phyloP scores from a whole-genome alignment of 495 filamentous ascomycete species.

The Hyaloscypha finlandica region DNA sequence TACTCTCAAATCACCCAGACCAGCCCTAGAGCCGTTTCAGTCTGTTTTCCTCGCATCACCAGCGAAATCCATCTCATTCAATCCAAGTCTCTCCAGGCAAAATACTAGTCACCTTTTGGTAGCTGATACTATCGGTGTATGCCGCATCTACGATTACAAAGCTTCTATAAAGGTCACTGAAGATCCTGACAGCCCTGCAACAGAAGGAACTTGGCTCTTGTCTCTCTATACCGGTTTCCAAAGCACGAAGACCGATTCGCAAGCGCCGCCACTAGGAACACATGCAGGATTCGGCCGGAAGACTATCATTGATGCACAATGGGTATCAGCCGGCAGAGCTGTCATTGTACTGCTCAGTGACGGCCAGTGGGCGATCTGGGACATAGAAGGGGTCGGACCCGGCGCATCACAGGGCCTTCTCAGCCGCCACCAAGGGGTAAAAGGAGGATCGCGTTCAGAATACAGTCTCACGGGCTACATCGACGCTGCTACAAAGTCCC shows the following conservation, averaged over 20 bases:
- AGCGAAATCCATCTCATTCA: conserved; percentile 70
- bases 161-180: conserved; percentile 15
- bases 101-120: conserved; percentile 66
- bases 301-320: conserved; percentile 75
- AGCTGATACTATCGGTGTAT: conserved; percentile 64
- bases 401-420: conserved; percentile 53
- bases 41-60: conserved; percentile 65
- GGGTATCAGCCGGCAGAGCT: conserved; percentile 78
- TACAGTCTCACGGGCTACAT: conserved; percentile 74
- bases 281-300: conserved; percentile 58
- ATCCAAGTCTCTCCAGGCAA: conserved; percentile 47
- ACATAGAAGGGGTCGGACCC: conserved; percentile 70
- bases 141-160: conserved; percentile 62
- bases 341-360: conserved; percentile 77
- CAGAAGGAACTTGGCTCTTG: conserved; percentile 60
- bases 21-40: conserved; percentile 59
- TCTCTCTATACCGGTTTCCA: conserved; percentile 71
- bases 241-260: conserved; percentile 27
- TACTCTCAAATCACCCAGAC: conserved; percentile 21
- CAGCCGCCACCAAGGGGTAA: conserved; percentile 59
- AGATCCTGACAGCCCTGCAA: conserved; percentile 8
- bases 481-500: conserved; percentile 39
- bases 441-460: conserved; percentile 62
- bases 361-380: conserved; percentile 95
- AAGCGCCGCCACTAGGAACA: conserved; percentile 36